phyloP scores from a whole-genome alignment of 768 basidiomycete genomes.

The Galerina marginata region DNA sequence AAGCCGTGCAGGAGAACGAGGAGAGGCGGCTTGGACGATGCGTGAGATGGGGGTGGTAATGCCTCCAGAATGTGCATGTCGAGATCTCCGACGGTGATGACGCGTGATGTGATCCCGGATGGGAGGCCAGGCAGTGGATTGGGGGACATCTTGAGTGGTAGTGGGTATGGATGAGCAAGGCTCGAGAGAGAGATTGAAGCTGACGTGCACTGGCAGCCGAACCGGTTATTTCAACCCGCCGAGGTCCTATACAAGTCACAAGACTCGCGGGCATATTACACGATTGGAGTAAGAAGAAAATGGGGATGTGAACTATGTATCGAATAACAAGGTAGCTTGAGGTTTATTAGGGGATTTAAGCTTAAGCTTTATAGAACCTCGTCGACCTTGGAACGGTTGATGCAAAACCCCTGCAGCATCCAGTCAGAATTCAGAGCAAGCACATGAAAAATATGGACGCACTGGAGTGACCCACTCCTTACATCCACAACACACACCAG shows the following conservation, averaged over 20 bases:
- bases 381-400: conserved; percentile 71
- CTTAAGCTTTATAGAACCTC: conserved; percentile 46
- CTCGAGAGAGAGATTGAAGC: background rate
- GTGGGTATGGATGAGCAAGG: background rate
- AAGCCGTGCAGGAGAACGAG: conserved; percentile 69
- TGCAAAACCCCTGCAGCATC: conserved; percentile 61
- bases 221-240: too few species aligned
- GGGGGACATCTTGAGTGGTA: background rate
- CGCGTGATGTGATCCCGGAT: conserved; percentile 41
- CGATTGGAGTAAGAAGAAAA: too few species aligned
- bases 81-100: conserved; percentile 50
- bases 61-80: conserved; percentile 60
- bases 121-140: conserved; percentile 25
- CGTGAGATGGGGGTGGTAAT: conserved; percentile 26
- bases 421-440: background rate
- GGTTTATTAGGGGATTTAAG: too few species aligned
- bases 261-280: background rate
- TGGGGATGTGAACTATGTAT: too few species aligned
- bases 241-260: background rate
- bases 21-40: conserved; percentile 42
- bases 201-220: background rate
- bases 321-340: too few species aligned
- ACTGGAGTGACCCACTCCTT: conserved; percentile 93
- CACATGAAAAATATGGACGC: conserved; percentile 31
- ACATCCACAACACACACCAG: conserved; percentile 90